Percentiles rank a stretch among this genome's conserved stretches.
Conservation (phyloP, 2,329 filamentous ascomycete genomes). For the Monascus ruber region DNA sequence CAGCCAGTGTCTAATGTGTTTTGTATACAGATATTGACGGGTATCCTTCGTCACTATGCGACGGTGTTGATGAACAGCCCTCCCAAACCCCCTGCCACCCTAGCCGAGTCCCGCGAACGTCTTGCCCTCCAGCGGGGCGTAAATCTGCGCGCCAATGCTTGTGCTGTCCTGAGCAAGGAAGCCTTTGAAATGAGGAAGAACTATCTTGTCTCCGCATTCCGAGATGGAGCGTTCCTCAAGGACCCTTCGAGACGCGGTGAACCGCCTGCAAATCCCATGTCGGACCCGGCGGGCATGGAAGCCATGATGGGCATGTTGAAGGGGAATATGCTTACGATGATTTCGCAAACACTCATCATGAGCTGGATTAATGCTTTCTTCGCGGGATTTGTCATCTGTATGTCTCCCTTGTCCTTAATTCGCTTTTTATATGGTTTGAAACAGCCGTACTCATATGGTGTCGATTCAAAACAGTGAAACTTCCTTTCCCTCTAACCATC, state of each 20-base stretch:
- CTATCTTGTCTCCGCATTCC: slow-evolving; percentile 66
- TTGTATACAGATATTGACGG: slow-evolving; percentile 62
- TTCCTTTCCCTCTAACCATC: slow-evolving; percentile 93
- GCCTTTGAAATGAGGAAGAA: slow-evolving; percentile 74
- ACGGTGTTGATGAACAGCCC: slow-evolving; percentile 77
- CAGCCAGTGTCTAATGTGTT: not conserved
- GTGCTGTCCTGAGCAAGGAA: slow-evolving; percentile 64
- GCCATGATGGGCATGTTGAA: slow-evolving; percentile 99
- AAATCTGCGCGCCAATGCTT: slow-evolving; percentile 70
- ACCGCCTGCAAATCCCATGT: slow-evolving; percentile 85
- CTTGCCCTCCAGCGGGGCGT: slow-evolving; percentile 73
- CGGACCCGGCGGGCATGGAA: slow-evolving; percentile 92
- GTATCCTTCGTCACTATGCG: slow-evolving; percentile 90
- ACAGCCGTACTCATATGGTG: no score
- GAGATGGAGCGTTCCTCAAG: slow-evolving; percentile 79
- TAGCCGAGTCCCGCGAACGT: slow-evolving; percentile 62
- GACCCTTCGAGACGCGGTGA: slow-evolving; percentile 78
- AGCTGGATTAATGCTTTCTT: slow-evolving; percentile 99
- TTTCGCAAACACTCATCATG: slow-evolving; percentile 98
- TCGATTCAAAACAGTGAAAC: slow-evolving; percentile 54
- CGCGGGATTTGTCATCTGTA: slow-evolving; percentile 93
- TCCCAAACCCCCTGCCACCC: slow-evolving; percentile 62
- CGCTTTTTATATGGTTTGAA: slow-evolving; percentile 4
- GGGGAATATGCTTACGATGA: slow-evolving; percentile 99
- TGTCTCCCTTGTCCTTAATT: slow-evolving; percentile 20